Base-by-base conservation (phyloP, 257 asterid genomes). In the Plantago ovata region DNA sequence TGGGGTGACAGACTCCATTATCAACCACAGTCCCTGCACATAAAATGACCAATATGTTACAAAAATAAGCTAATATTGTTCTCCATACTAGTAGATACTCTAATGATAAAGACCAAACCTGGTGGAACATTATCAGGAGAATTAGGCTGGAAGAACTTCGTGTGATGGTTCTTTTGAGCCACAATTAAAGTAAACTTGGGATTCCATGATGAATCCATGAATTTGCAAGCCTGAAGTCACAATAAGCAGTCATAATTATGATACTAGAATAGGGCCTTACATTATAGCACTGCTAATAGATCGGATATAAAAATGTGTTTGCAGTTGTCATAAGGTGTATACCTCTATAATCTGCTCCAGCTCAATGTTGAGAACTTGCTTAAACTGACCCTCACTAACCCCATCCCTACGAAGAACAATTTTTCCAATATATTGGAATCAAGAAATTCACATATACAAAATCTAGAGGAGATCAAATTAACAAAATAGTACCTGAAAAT, bases 81-180 rank as follows among this genome's bases (percentile, higher is more conserved):
- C 45, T 13, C 20, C 45, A 13, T 7, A 10, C 10, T 11, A 21
- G 53, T 19, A 18, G 4, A 33, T 14, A 46, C 40, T 44, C 1
- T 4, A 32, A 19, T 22, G 2, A 50, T 53, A 45, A 43, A 58
- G 10, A 20, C 42, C 18, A 51, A 38, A 83, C 95, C 89, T 65
- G 91, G 84, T 21, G 84, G 91, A 38, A 87, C 94, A 65, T 87
- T 87, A 7, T 81, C 83, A 0, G 76, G 70, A 8, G 83, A 56
- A 55, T 65, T 72, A 0, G 71, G 53, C 44, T 66, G 83, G 68
- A 87, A 87, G 60, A 87, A 81, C 49, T 78, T 81, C 3, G 95
- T 87, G 42, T 87, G 94, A 19, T 87, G 94, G 56, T 79, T 87
- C 74, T 87, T 84, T 20, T 84, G 95, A 9, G 95, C 95, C 49